These are phyloP conservation scores for Yarrowia sp. DNA, from an alignment of 805 yeast species.

Conservation along the genomic window DNA sequence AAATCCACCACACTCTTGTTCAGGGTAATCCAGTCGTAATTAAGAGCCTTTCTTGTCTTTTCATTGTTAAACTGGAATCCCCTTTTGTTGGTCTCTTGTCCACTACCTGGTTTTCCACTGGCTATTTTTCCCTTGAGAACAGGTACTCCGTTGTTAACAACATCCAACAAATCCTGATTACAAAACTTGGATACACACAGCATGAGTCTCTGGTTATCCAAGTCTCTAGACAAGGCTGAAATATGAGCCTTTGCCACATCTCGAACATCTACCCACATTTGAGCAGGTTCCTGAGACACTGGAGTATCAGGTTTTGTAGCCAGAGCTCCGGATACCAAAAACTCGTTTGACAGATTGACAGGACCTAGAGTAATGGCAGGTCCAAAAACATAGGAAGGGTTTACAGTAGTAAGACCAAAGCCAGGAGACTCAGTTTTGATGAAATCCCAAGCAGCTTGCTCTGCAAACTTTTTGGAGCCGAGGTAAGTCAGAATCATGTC, in stretches of 20 bases:
- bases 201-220: slow-evolving; percentile 35
- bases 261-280: slow-evolving; percentile 50
- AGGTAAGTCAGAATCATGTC: slow-evolving; percentile 28
- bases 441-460: slow-evolving; percentile 57
- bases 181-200: slow-evolving; percentile 29
- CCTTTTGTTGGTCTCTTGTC: neutral
- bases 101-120: neutral
- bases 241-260: slow-evolving; percentile 62
- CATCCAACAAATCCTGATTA: slow-evolving; percentile 28
- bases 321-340: neutral
- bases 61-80: neutral
- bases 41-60: neutral
- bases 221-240: slow-evolving; percentile 42
- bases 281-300: slow-evolving; percentile 28
- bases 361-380: slow-evolving; percentile 33
- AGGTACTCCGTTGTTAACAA: slow-evolving; percentile 23
- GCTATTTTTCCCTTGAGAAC: neutral
- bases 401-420: slow-evolving; percentile 35
- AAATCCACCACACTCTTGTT: neutral
- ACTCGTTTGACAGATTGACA: slow-evolving; percentile 40
- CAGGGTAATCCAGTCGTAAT: neutral
- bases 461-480: slow-evolving; percentile 56
- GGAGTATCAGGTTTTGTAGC: neutral
- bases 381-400: slow-evolving; percentile 40
- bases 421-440: slow-evolving; percentile 34